Evolutionary conservation across 768 basidiomycete genomes (phyloP), one percentile per base, ranked within the genome.

Genomic region (Podaxis carcinomalis): DNA sequence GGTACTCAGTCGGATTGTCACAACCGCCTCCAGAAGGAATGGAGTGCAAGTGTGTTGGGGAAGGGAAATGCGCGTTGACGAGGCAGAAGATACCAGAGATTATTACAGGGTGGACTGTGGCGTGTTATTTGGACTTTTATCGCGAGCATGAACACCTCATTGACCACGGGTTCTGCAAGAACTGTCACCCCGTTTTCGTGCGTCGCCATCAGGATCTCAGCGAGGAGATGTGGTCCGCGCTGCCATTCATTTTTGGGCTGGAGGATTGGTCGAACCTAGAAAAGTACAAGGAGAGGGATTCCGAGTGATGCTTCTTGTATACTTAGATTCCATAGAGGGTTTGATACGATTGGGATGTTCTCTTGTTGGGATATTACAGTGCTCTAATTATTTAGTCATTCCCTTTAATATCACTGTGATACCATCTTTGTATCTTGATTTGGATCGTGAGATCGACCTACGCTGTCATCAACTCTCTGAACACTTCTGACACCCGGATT

Each of bases 61-160:
- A 64, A 23, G 49, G 59, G 27, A 51, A 51, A 19, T 71, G 70
- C 50, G 28, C 57, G 9, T 28, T 56, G 21, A 66, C 67, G 13
- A 65, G 69, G 55, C 56, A 65, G 59, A 62, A 65, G 23, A 65
- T 68, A 44, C 68, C 70, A 13, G 67, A 69, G 9, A 64, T 70
- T 28, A 59, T 74, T 5, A 64, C 62, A 13, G 60, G 62, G 11
- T 75, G 73, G 72, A 69, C 70, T 52, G 70, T 70, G 57, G 73
- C 73, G 0, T 73, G 70, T 19, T 64, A 72, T 27, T 37, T 75
- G 56, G 74, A 75, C 40, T 74, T 72, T 46, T 67, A 70, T n/a
- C 69, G 69, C 60, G 73, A 74, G 54, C 69, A 74, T 49, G 37
- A 55, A 23, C 56, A 58, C 13, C 53, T 65, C n/a, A 68, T 69